Percentiles rank a stretch among this genome's conserved stretches.
Evolutionary conservation across 1,284 basidiomycete genomes (phyloP).

Genomic region (Boletellus deceptivus): DNA sequence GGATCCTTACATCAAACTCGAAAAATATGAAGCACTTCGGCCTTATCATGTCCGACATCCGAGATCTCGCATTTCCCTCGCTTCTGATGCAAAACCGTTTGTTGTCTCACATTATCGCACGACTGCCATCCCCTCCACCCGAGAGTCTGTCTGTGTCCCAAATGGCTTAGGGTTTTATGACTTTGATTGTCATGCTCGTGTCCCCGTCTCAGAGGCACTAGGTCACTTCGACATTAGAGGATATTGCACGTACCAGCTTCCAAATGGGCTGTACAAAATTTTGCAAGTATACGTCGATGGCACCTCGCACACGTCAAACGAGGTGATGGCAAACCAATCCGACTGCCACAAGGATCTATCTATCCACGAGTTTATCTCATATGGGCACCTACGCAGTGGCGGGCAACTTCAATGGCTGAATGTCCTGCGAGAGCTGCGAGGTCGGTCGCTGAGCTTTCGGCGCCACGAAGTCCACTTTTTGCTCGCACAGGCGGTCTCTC

Average conservation of each 20-base stretch:
- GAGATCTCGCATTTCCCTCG: conserved; percentile 35
- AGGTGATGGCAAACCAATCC: conserved; percentile 41
- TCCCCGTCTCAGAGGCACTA: conserved; percentile 15
- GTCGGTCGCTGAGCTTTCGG: conserved; percentile 37
- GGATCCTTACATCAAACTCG: conserved; percentile 14
- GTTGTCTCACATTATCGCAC: conserved; percentile 36
- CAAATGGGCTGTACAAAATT: conserved; percentile 32
- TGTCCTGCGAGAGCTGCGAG: conserved; percentile 41
- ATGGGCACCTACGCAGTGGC: conserved; percentile 44
- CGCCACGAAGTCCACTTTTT: conserved; percentile 40
- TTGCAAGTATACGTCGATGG: conserved; percentile 38
- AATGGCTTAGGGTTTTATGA: conserved; percentile 34
- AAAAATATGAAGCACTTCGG: conserved; percentile 6
- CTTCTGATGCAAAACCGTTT: conserved; percentile 43
- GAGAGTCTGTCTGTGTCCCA: conserved; percentile 31
- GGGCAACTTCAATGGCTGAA: conserved; percentile 49
- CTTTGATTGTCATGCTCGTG: conserved; percentile 15
- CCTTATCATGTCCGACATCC: conserved; percentile 13
- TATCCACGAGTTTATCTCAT: conserved; percentile 45
- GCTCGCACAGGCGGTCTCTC: conserved; percentile 42
- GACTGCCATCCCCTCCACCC: conserved; percentile 26
- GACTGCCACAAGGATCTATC: conserved; percentile 37
- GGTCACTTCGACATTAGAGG: conserved; percentile 12
- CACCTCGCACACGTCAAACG: conserved; percentile 43
- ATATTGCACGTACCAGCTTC: conserved; percentile 34